Conservation (phyloP, 805 yeast species). For the Kregervanrija fluxuum region DNA sequence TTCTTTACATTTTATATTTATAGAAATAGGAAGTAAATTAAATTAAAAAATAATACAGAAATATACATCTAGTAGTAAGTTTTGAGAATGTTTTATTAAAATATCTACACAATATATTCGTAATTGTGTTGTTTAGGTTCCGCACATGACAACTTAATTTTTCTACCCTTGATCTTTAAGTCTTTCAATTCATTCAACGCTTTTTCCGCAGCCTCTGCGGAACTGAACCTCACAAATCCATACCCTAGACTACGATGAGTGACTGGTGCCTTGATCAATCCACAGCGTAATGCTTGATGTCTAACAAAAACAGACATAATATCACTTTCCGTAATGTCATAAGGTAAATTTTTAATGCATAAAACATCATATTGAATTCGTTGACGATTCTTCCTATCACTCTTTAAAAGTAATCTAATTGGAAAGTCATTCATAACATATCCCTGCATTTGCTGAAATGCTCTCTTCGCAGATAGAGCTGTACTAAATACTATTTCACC, state of each 20-base stretch:
- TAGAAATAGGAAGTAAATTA: neutral
- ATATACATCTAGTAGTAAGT: too few relatives aligned
- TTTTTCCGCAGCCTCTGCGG: conserved; percentile 31
- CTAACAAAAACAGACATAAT: conserved; percentile 20
- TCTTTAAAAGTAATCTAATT: conserved; percentile 15
- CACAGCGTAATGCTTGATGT: conserved; percentile 22
- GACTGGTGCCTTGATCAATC: conserved; percentile 23
- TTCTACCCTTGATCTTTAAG: conserved; percentile 37
- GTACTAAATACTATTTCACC: conserved; percentile 20
- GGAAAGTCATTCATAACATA: conserved; percentile 23
- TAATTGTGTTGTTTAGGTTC: conserved; percentile 19
- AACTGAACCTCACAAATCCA: conserved; percentile 55
- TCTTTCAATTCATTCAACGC: conserved; percentile 42
- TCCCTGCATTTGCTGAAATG: conserved; percentile 26
- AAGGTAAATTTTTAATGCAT: conserved; percentile 23
- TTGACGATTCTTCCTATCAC: conserved; percentile 8
- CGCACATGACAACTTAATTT: conserved; percentile 28
- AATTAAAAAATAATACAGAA: too few relatives aligned
- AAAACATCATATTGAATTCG: conserved; percentile 17
- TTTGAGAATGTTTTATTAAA: neutral
- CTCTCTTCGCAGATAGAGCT: conserved; percentile 16
- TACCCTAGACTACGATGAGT: conserved; percentile 35
- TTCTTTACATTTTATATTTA: neutral
- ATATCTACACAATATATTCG: conserved; percentile 17
- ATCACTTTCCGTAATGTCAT: conserved; percentile 19